Evolutionary conservation across 1,284 basidiomycete species (phyloP), one percentile per base, ranked within the genome.

Genomic region (Sporisorium reilianum): DNA sequence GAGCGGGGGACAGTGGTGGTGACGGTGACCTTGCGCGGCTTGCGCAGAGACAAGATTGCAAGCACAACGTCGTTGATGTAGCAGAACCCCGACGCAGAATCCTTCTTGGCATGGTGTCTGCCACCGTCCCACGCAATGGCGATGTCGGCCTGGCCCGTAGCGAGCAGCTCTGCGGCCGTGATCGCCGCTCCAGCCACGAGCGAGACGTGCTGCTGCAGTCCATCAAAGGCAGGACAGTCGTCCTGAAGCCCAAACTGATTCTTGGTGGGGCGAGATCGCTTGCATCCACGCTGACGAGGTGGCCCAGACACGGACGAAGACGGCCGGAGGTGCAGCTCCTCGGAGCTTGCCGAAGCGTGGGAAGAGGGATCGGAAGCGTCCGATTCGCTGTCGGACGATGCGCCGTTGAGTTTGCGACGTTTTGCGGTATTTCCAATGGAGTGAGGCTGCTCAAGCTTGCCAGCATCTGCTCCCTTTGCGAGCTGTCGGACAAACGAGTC

Each of bases 1-100:
- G 3, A 11, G 20, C 41, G 42, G 3, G 57, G 67, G 8, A 54
- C 32, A 6, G 52, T 46, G n/a, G 58, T 53, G 5, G 45, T 52
- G 5, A 64, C 45, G 8, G 45, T 52, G 5, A 64, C 56, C 34
- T 64, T 66, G 18, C 68, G 52, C 28, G 58, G 61, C 22, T 66
- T 73, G 16, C 64, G 63, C 9, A 72, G 45, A 4, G 68, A 65
- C 23, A 66, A 36, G 20, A 72, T 79, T 0, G 92, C 91, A 0
- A 97, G 88, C 2, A 94, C 90, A 57, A 91, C 91, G 83, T 97
- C 95, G 5, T 94, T 93, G 28, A 97, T 90, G 83, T 97, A 97
- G 86, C 95, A 97, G 85, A 94, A 97, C 0, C 95, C 95, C 3
- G 66, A 64, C 6, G 76, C 73, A 5, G 73, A 48, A 18, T 59